phyloP scores from a whole-genome alignment of 73 alveolate species.

The Paramecium bursaria region DNA sequence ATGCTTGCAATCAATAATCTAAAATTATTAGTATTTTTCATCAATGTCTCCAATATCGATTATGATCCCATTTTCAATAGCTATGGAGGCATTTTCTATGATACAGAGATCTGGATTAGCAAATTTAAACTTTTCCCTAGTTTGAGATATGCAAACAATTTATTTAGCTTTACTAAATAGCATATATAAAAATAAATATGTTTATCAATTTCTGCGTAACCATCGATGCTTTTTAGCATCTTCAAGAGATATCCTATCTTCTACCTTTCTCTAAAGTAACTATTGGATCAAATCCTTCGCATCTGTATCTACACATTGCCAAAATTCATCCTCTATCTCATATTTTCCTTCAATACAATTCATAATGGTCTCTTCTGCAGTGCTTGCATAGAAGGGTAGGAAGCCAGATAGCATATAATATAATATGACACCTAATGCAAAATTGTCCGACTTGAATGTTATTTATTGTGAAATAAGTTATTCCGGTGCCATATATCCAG shows the following conservation, averaged over 20 bases:
- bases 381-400: constrained; percentile 28
- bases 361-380: neutral
- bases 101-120: constrained; percentile 33
- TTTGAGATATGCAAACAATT: constrained; percentile 30
- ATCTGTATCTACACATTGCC: constrained; percentile 55
- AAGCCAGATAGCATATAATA: constrained; percentile 47
- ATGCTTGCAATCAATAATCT: constrained; percentile 13
- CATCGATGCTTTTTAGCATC: constrained; percentile 30
- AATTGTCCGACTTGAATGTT: constrained; percentile 19
- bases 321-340: constrained; percentile 39
- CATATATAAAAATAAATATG: neutral
- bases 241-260: neutral
- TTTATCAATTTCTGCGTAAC: constrained; percentile 3
- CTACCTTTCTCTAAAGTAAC: neutral
- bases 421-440: constrained; percentile 48
- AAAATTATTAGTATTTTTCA: constrained; percentile 12
- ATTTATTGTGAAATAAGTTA: neutral
- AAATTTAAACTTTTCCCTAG: constrained; percentile 54
- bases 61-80: constrained; percentile 19
- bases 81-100: constrained; percentile 10
- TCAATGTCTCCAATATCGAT: constrained; percentile 45
- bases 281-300: constrained; percentile 44
- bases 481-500: constrained; percentile 73
- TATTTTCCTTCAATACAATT: constrained; percentile 4
- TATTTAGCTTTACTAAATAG: constrained; percentile 43